A percentile compares a stretch with the other conserved stretches of the same genome.
Evolutionary conservation across 176 grass and related monocot species (phyloP).

Genomic region (Ensete glaucum): DNA sequence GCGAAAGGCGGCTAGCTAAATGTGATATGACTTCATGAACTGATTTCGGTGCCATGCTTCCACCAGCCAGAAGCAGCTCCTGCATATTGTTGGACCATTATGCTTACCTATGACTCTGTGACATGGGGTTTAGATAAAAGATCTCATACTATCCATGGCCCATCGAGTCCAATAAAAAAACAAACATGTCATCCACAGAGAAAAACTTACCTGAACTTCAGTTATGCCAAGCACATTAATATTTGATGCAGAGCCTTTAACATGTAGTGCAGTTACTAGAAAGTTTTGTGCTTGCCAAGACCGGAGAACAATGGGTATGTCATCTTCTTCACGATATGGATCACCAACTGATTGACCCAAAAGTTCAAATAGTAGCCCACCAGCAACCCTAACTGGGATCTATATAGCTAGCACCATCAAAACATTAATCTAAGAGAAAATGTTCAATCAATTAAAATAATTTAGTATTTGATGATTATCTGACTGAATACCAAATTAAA

Average conservation of each 20-base stretch:
- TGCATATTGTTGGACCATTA: conserved; percentile 29
- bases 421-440: conserved; percentile 23
- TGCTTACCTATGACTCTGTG: neutral
- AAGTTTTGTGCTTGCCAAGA: conserved; percentile 93
- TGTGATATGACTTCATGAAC: conserved; percentile 93
- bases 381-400: conserved; percentile 94
- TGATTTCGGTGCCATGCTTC: conserved; percentile 74
- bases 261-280: conserved; percentile 77
- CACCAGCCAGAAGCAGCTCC: conserved; percentile 91
- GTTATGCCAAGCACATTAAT: conserved; percentile 93
- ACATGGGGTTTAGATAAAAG: neutral
- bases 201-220: conserved; percentile 79
- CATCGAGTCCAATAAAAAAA: neutral
- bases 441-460: neutral
- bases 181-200: neutral
- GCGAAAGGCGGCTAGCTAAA: conserved; percentile 74
- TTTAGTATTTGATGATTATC: no score
- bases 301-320: conserved; percentile 86
- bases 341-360: conserved; percentile 90
- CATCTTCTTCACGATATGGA: conserved; percentile 68
- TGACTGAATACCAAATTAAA: no score
- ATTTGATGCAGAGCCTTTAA: conserved; percentile 69
- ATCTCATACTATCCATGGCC: neutral
- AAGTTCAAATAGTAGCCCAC: conserved; percentile 89
- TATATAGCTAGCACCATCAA: conserved; percentile 31